These are phyloP conservation scores for Linum lewisii DNA, from an alignment of 345 rosid genomes.

Conservation along the genomic window DNA sequence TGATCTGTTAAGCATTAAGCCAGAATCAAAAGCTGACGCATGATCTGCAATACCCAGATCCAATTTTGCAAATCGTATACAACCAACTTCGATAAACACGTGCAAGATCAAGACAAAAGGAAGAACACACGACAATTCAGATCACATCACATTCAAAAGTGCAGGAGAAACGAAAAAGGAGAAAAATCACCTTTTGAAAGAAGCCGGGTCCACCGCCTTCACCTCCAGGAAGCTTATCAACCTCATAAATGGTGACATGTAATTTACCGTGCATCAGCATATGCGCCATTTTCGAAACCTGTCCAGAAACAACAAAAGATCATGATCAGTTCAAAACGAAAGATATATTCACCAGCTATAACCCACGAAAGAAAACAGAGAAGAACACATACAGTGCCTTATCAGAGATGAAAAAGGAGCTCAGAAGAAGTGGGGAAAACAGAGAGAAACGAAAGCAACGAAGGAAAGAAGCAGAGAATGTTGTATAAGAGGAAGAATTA, in stretches of 20 bases:
- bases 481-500: no score
- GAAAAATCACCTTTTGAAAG: conserved; percentile 49
- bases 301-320: neutral
- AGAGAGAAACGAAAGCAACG: conserved; percentile 5
- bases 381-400: no score
- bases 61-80: neutral
- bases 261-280: conserved; percentile 69
- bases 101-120: no score
- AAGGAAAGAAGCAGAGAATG: no score
- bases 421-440: neutral
- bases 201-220: conserved; percentile 44
- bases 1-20: neutral
- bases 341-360: neutral
- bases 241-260: conserved; percentile 86
- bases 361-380: neutral
- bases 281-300: conserved; percentile 58
- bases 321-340: neutral
- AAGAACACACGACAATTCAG: neutral
- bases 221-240: conserved; percentile 42
- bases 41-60: neutral
- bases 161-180: conserved; percentile 1
- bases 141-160: neutral
- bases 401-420: no score
- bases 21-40: neutral
- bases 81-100: neutral